Evolutionary conservation across 345 rosid genomes (phyloP), one percentile per base, ranked within the genome.

Genomic region (Punica granatum): DNA sequence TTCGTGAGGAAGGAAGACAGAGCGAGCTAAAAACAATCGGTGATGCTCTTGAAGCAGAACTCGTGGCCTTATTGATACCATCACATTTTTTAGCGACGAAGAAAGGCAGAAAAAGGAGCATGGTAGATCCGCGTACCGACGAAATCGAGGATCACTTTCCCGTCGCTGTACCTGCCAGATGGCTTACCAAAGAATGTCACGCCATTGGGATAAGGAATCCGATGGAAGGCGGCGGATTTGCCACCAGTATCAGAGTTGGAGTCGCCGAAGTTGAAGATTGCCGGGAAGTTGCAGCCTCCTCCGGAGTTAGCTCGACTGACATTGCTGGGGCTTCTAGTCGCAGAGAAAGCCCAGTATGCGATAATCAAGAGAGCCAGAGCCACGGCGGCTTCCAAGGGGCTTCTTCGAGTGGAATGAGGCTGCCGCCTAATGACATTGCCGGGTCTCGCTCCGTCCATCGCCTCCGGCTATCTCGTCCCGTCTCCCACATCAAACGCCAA

Each of bases 91-190:
- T n/a, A n/a, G n/a, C n/a, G n/a, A n/a, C n/a, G n/a, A n/a, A n/a
- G n/a, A n/a, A n/a, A n/a, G n/a, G n/a, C n/a, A n/a, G n/a, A n/a
- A n/a, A n/a, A n/a, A n/a, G n/a, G n/a, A n/a, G n/a, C n/a, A 37
- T 4, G 41, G 6, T 37, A 37, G 6, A 37, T 19, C n/a, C 2
- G 6, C 15, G 7, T 74, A 86, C 94, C 85, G 63, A 89, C 83
- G 72, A 89, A 83, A 72, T 83, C 92, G n/a, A 86, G 23, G 60
- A 83, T 36, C 19, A 88, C 75, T 11, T 89, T 83, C 74, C 92
- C 95, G 44, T 86, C 88, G 19, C 79, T 75, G 71, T 65, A 80
- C 4, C 88, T 83, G 12, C 95, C 90, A 0, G 90, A 81, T 0
- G 88, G 92, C 18, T 67, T 43, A 46, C 70, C 83, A 72, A 88